Percentiles rank a stretch among this genome's conserved stretches.
These are phyloP conservation scores for Juglanconis juglandina DNA, from an alignment of 2,329 filamentous ascomycete genomes.

Conservation along the genomic window DNA sequence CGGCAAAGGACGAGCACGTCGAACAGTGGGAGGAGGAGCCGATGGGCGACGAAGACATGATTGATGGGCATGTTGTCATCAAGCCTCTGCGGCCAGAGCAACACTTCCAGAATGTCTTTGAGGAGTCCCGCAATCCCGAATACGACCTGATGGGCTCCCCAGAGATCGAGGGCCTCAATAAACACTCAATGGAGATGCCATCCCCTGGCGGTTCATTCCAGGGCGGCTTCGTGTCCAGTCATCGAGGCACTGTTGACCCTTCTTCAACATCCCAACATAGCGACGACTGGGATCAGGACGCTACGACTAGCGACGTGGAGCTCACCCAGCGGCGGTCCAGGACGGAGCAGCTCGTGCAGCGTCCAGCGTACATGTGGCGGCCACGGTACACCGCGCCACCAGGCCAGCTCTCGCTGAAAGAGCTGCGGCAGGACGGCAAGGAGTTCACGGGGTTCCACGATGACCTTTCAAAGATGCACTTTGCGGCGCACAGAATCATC, in stretches of 20 bases:
- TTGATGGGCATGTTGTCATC: neutral
- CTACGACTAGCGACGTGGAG: neutral
- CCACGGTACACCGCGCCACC: neutral
- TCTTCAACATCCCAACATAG: neutral
- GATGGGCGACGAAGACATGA: neutral
- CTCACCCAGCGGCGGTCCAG: neutral
- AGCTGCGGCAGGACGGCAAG: constrained; percentile 5
- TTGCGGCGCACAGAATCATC: constrained; percentile 8
- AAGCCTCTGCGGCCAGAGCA: neutral
- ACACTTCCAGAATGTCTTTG: neutral
- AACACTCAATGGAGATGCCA: too few relatives aligned
- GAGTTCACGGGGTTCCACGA: constrained; percentile 18
- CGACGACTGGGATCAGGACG: neutral
- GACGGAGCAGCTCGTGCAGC: constrained; percentile 16
- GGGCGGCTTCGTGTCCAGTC: neutral
- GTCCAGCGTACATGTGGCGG: constrained; percentile 14
- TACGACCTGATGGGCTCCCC: neutral
- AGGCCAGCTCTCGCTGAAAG: neutral
- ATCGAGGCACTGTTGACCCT: neutral
- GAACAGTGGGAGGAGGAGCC: neutral
- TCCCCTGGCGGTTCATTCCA: neutral
- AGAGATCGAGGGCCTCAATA: neutral
- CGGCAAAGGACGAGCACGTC: neutral
- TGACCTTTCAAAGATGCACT: neutral
- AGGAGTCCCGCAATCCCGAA: neutral